phyloP scores from a whole-genome alignment of 2,329 filamentous ascomycete species.

The Venturia carpophila region DNA sequence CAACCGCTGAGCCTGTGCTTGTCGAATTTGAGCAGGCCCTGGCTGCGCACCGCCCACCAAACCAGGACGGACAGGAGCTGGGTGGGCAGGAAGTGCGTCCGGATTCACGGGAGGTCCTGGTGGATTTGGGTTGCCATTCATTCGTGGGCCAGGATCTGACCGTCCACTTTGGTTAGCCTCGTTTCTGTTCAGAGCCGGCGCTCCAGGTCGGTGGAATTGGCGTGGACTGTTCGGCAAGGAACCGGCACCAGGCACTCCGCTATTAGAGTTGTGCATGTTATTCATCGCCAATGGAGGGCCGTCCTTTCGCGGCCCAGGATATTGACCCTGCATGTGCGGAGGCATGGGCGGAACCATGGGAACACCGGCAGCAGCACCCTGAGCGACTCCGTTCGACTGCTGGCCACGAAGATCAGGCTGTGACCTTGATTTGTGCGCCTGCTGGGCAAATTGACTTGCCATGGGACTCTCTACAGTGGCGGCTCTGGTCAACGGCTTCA shows the following conservation, averaged over 20 bases:
- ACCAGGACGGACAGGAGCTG: slow-evolving; percentile 47
- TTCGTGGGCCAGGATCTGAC: slow-evolving; percentile 27
- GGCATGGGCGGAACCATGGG: slow-evolving; percentile 12
- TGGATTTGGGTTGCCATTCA: slow-evolving; percentile 2
- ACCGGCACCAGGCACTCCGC: slow-evolving; percentile 17
- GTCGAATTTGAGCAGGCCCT: slow-evolving; percentile 15
- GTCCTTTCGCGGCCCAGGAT: not conserved
- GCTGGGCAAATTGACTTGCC: slow-evolving; percentile 22
- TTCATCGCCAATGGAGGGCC: slow-evolving; percentile 10
- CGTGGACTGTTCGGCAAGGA: slow-evolving; percentile 13
- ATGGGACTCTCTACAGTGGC: slow-evolving; percentile 19
- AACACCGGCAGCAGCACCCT: slow-evolving; percentile 20
- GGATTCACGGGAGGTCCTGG: slow-evolving; percentile 8
- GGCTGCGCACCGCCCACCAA: slow-evolving; percentile 25
- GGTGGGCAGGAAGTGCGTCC: slow-evolving; percentile 25
- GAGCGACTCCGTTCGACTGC: slow-evolving; percentile 8
- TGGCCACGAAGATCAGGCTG: slow-evolving; percentile 54
- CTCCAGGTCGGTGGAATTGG: slow-evolving; percentile 18
- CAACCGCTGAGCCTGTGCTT: slow-evolving; percentile 14
- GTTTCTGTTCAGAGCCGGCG: slow-evolving; percentile 26
- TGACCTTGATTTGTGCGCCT: slow-evolving; percentile 54
- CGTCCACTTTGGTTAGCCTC: slow-evolving; percentile 30
- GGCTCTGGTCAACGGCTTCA: slow-evolving; percentile 20
- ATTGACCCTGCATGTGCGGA: slow-evolving; percentile 12
- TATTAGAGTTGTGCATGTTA: slow-evolving; percentile 18